These are phyloP conservation scores for Earliella scabrosa DNA, from an alignment of 1,284 basidiomycete genomes.

Conservation along the genomic window DNA sequence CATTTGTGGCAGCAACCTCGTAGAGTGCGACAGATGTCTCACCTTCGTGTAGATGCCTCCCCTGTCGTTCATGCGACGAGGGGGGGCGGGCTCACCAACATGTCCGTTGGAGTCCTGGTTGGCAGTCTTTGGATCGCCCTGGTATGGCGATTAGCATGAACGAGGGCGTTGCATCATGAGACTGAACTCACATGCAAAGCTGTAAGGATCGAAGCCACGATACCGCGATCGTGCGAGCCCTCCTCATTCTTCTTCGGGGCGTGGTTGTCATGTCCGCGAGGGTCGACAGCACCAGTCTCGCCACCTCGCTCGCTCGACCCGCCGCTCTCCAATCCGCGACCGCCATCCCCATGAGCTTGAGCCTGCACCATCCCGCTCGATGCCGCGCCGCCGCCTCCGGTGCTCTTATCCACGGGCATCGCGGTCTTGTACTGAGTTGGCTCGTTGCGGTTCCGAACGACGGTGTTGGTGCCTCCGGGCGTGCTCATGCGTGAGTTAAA, in stretches of 20 bases:
- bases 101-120: conserved; percentile 2
- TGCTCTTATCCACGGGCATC: neutral
- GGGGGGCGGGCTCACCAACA: conserved; percentile 13
- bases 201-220: conserved; percentile 8
- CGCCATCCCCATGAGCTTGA: neutral
- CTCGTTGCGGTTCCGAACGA: conserved; percentile 4
- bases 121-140: conserved; percentile 9
- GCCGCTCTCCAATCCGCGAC: neutral
- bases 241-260: neutral
- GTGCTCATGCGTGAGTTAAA: conserved; percentile 17
- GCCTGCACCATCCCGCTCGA: conserved; percentile 6
- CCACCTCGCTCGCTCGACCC: conserved; percentile 2
- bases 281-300: neutral
- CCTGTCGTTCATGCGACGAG: conserved; percentile 16
- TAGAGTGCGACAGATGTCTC: neutral
- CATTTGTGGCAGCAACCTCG: neutral
- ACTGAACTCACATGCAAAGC: conserved; percentile 8
- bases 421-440: neutral
- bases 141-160: neutral
- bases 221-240: neutral
- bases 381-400: neutral
- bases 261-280: conserved; percentile 1
- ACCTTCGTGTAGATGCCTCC: conserved; percentile 24
- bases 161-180: neutral
- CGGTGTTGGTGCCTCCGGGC: conserved; percentile 5